Percentiles rank a stretch among this genome's conserved stretches.
Evolutionary conservation across 768 basidiomycete genomes (phyloP).

Genomic region (Tremella mesenterica): DNA sequence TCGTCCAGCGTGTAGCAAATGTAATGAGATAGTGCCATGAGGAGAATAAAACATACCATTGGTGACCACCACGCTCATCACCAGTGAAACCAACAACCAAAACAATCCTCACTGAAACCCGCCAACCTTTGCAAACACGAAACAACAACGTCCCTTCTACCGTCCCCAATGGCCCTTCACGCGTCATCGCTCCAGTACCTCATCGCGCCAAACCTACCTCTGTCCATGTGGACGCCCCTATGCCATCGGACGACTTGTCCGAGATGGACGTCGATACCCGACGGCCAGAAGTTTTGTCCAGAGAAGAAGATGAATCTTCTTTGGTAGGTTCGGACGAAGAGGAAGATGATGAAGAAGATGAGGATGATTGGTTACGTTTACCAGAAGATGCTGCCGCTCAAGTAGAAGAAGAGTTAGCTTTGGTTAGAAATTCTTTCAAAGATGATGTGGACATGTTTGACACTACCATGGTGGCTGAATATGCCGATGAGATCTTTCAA

Average conservation of each 20-base stretch:
- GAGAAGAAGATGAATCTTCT: constrained; percentile 51
- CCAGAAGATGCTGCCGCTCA: constrained; percentile 37
- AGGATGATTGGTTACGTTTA: constrained; percentile 47
- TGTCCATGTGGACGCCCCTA: constrained; percentile 17
- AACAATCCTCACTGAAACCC: constrained; percentile 12
- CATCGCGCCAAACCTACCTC: constrained; percentile 18
- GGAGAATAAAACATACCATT: no score
- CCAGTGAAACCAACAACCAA: constrained; percentile 5
- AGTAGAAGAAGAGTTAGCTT: constrained; percentile 52
- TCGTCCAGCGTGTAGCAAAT: no score
- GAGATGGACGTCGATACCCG: constrained; percentile 37
- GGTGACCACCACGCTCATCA: neutral
- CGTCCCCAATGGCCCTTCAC: constrained; percentile 9
- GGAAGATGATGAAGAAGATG: constrained; percentile 44
- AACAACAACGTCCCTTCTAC: constrained; percentile 22
- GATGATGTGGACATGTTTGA: constrained; percentile 71
- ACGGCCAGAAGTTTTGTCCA: constrained; percentile 51
- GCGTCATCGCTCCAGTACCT: constrained; percentile 30
- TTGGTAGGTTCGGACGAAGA: constrained; percentile 40
- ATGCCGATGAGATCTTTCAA: constrained; percentile 93
- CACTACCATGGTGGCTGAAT: constrained; percentile 95
- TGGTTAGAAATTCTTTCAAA: constrained; percentile 57
- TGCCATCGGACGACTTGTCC: constrained; percentile 18
- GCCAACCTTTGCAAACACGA: constrained; percentile 27
- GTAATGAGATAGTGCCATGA: no score